Evolutionary conservation across 148 eudicot genomes (phyloP).

Genomic region (Vaccinium macrocarpon): DNA sequence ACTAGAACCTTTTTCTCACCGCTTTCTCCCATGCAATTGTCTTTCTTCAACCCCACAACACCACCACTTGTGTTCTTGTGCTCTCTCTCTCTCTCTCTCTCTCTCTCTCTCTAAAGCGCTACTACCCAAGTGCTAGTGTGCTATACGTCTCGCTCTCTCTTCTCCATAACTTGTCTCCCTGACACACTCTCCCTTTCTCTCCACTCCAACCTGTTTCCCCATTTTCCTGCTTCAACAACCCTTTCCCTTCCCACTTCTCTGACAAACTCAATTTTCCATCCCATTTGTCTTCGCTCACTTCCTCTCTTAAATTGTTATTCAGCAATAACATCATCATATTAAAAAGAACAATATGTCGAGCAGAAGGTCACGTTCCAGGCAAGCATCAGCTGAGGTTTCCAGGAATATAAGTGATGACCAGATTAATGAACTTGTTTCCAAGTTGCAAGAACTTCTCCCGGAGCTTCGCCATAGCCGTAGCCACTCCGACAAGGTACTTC

Average conservation of each 20-base stretch:
- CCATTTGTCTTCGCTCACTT: not conserved
- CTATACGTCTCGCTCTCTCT: not conserved
- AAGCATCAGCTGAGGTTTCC: constrained; percentile 41
- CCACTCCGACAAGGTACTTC: constrained; percentile 59
- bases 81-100: constrained; percentile 11
- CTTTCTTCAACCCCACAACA: constrained; percentile 13
- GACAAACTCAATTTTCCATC: constrained; percentile 10
- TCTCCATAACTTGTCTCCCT: constrained; percentile 37
- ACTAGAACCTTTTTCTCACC: constrained; percentile 33
- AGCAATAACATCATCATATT: not conserved
- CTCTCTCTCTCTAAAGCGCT: not conserved
- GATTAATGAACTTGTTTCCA: constrained; percentile 64
- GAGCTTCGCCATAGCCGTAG: constrained; percentile 52
- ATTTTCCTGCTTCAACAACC: constrained; percentile 5
- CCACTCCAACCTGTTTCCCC: constrained; percentile 18
- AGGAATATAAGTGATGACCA: constrained; percentile 51
- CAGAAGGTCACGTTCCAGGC: constrained; percentile 56
- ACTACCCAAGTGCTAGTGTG: not conserved
- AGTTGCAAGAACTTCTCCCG: constrained; percentile 74
- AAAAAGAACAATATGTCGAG: constrained; percentile 38
- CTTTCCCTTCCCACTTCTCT: constrained; percentile 6
- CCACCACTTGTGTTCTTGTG: constrained; percentile 6
- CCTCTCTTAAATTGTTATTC: not conserved
- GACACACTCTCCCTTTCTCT: constrained; percentile 18
- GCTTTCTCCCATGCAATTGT: constrained; percentile 49